These are phyloP conservation scores for Scheffersomyces ergatensis DNA, from an alignment of 805 yeast genomes.

Conservation along the genomic window DNA sequence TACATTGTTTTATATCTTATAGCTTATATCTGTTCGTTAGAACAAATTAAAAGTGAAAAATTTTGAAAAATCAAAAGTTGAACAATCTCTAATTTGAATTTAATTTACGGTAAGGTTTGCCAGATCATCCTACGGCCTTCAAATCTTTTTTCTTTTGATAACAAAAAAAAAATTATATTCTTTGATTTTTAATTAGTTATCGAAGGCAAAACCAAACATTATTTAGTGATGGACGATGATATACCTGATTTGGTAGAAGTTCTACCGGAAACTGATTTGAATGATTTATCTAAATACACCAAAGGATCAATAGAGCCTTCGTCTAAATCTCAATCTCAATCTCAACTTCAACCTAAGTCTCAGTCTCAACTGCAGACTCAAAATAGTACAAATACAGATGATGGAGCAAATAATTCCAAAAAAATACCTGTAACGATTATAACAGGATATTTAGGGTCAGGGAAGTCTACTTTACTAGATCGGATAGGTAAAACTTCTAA, in stretches of 20 bases:
- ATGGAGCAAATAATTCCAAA: constrained; percentile 6
- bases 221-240: constrained; percentile 2
- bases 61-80: background rate
- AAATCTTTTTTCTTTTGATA: too few species aligned
- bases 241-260: constrained; percentile 12
- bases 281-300: background rate
- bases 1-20: constrained; percentile 16
- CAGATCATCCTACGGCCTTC: background rate
- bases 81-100: too few species aligned
- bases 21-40: too few species aligned
- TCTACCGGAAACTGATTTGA: constrained; percentile 1
- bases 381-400: constrained; percentile 3
- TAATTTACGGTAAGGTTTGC: too few species aligned
- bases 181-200: too few species aligned
- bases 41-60: background rate
- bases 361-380: too few species aligned
- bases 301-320: background rate
- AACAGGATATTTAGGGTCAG: constrained; percentile 94
- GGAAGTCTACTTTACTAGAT: constrained; percentile 84
- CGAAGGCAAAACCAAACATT: too few species aligned
- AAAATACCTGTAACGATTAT: constrained; percentile 89
- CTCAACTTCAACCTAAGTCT: background rate
- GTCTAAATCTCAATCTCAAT: background rate
- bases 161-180: too few species aligned
- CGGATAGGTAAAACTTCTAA: constrained; percentile 68